Evolutionary conservation across 169 alveolate genomes (phyloP).

Genomic region (Toxoplasma gondii): DNA sequence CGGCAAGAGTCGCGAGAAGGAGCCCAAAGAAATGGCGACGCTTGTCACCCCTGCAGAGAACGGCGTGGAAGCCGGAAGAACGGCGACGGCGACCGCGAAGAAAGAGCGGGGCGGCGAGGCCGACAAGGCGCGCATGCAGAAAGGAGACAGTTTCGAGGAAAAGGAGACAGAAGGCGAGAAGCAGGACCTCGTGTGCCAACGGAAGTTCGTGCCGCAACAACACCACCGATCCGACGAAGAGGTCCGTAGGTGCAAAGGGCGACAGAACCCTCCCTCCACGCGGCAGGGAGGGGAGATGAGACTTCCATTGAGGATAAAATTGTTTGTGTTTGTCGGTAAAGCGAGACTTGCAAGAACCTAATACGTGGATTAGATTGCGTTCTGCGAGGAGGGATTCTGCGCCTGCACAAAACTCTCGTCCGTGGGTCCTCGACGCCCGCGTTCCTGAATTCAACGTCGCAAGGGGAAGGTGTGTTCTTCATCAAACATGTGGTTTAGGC

Average conservation of each 20-base stretch:
- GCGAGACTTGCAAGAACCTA: too few species aligned
- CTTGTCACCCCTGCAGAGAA: not conserved
- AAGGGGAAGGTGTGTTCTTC: too few species aligned
- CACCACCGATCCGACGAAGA: not conserved
- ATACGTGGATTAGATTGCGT: too few species aligned
- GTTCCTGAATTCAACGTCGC: too few species aligned
- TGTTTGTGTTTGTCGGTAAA: too few species aligned
- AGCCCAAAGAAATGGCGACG: not conserved
- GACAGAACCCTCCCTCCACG: too few species aligned
- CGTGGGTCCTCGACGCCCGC: too few species aligned
- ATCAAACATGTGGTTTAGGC: too few species aligned
- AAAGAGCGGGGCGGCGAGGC: not conserved
- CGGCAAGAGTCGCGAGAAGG: not conserved
- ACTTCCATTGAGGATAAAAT: too few species aligned
- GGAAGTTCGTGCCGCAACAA: slow-evolving; percentile 38
- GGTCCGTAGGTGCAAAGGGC: not conserved
- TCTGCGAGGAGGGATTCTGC: too few species aligned
- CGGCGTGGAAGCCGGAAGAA: not conserved
- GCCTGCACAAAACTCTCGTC: too few species aligned
- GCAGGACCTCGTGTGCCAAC: slow-evolving; percentile 28
- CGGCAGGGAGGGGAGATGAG: too few species aligned
- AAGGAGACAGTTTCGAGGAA: not conserved
- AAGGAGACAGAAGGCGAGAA: not conserved
- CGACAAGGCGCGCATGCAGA: not conserved
- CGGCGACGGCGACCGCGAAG: not conserved